These are phyloP conservation scores for Schizothecium vesticola DNA, from an alignment of 495 filamentous ascomycete genomes.

Conservation along the genomic window DNA sequence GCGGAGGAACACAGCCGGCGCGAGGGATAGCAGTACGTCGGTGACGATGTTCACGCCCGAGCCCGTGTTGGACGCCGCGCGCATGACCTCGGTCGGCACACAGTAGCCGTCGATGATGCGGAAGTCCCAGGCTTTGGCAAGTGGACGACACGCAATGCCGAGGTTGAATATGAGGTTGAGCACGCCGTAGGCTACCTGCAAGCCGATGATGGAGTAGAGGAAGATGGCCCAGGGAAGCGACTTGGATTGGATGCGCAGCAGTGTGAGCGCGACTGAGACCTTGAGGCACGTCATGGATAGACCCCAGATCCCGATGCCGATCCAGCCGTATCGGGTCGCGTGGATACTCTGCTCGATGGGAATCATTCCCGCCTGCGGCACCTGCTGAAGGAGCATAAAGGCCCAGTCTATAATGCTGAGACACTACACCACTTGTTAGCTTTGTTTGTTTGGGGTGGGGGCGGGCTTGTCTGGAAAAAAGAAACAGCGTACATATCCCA, in stretches of 20 bases:
- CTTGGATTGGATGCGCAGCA: conserved; percentile 22
- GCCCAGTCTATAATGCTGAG: no score
- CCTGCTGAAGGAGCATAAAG: conserved; percentile 19
- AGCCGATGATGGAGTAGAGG: conserved; percentile 46
- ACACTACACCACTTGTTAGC: no score
- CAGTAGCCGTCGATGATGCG: conserved; percentile 9
- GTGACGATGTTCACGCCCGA: conserved; percentile 23
- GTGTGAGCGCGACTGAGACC: conserved; percentile 23
- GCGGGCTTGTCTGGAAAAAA: no score
- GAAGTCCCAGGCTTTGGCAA: conserved; percentile 19
- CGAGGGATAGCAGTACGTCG: conserved; percentile 22
- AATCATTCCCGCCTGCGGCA: conserved; percentile 7
- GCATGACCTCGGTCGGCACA: conserved; percentile 14
- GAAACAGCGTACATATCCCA: conserved; percentile 25
- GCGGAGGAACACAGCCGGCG: conserved; percentile 20
- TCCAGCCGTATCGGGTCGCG: conserved; percentile 19
- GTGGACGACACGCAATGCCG: conserved; percentile 20
- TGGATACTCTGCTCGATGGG: background rate
- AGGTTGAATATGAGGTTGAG: conserved; percentile 23
- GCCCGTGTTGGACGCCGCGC: conserved; percentile 17
- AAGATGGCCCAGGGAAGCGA: conserved; percentile 44
- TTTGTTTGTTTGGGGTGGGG: no score
- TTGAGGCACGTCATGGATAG: conserved; percentile 27
- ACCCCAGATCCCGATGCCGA: conserved; percentile 24
- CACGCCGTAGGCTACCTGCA: conserved; percentile 54